Evolutionary conservation across 345 rosid species (phyloP), one percentile per base, ranked within the genome.

Genomic region (Dovyalis caffra): DNA sequence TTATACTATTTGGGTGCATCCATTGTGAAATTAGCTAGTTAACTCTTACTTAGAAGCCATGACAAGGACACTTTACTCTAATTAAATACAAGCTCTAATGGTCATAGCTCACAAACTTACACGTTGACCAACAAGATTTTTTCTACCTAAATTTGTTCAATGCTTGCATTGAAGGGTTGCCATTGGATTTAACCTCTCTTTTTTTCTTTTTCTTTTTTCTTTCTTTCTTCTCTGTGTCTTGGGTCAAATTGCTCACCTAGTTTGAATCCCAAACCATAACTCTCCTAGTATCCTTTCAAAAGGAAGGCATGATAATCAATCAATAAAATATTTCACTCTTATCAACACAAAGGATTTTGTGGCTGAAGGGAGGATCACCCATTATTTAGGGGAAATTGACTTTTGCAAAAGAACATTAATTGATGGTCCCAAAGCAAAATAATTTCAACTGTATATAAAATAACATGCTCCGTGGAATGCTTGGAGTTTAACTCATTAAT

Each of bases 401-500:
- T 40, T 2, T 40, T 11, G 4, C 16, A 40, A 12, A 12, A 40
- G 10, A 40, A 12, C 2, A 40, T 40, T 11, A 16, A 49, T 49
- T 18, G 23, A 18, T 0, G 56, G 56, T 20, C 56, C n/a, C 40
- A 6, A 6, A 2, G n/a, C 57, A 6, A 49, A 21, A 20, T 23
- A 18, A 20, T 49, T 49, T 49, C 47, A n/a, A n/a, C n/a, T n/a
- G n/a, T n/a, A n/a, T n/a, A n/a, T n/a, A n/a, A n/a, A n/a, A n/a
- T n/a, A n/a, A n/a, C n/a, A n/a, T n/a, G 9, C 11, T 43, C 47
- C 15, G 14, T 43, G 0, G 0, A 14, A 43, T 3, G 47, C 47
- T 40, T 0, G 16, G 14, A 11, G 0, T 0, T 40, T 0, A 16
- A 40, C 14, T 0, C 0, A 43, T 10, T 11, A 43, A 10, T 43